Conservation (phyloP, 1,139 yeast species). For the Zygosaccharomyces pseudobailii region DNA sequence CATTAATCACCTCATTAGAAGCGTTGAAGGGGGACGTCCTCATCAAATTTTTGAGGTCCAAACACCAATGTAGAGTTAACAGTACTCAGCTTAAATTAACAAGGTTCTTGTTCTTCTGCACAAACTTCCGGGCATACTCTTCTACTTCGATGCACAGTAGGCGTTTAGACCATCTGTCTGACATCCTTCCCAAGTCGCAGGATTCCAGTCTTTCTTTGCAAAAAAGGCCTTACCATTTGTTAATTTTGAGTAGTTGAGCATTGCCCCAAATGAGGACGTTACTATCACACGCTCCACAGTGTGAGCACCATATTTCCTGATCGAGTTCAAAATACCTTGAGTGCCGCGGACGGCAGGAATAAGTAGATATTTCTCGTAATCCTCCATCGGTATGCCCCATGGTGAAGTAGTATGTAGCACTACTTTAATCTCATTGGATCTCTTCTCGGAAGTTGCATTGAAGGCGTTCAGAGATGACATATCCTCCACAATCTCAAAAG, state of each 20-base stretch:
- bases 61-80: conserved; percentile 44
- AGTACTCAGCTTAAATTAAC: conserved; percentile 39
- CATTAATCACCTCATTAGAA: conserved; percentile 36
- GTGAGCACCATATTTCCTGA: conserved; percentile 41
- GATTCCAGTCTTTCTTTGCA: conserved; percentile 40
- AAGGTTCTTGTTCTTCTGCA: conserved; percentile 29
- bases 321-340: conserved; percentile 38
- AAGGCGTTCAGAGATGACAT: conserved; percentile 36
- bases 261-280: conserved; percentile 55
- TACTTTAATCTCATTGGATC: conserved; percentile 33
- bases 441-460: conserved; percentile 32
- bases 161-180: conserved; percentile 31
- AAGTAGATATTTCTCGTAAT: conserved; percentile 31
- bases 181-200: conserved; percentile 36
- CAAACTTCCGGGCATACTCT: conserved; percentile 46
- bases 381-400: conserved; percentile 29
- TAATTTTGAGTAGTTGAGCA: conserved; percentile 21
- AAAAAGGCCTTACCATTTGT: conserved; percentile 59
- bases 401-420: conserved; percentile 45
- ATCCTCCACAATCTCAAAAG: conserved; percentile 36
- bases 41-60: conserved; percentile 39
- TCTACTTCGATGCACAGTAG: conserved; percentile 48
- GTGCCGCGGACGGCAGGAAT: conserved; percentile 50
- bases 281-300: conserved; percentile 36
- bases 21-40: conserved; percentile 31